phyloP scores from a whole-genome alignment of 1,284 basidiomycete genomes.

The Moesziomyces aphidis region DNA sequence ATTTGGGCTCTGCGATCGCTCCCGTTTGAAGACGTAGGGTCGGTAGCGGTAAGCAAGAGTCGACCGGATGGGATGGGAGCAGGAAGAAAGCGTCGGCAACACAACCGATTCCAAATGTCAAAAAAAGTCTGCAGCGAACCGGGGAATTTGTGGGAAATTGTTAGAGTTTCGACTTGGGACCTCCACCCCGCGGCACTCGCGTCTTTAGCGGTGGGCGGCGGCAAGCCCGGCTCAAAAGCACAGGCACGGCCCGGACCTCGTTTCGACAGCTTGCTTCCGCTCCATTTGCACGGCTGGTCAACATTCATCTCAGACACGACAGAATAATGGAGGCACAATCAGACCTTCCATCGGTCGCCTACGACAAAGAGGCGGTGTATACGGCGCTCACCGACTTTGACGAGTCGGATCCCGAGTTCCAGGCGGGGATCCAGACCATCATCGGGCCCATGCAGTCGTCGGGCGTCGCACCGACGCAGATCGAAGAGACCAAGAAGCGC shows the following conservation, averaged over 20 bases:
- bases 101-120: not conserved
- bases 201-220: too few relatives aligned
- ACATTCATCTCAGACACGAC: not conserved
- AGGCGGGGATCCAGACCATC: slow-evolving; percentile 54
- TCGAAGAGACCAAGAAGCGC: slow-evolving; percentile 38
- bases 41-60: too few relatives aligned
- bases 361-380: slow-evolving; percentile 39
- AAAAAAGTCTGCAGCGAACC: not conserved
- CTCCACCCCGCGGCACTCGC: not conserved
- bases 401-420: slow-evolving; percentile 36
- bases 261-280: not conserved
- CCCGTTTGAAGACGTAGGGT: not conserved
- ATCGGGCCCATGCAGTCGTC: slow-evolving; percentile 42
- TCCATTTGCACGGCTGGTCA: not conserved
- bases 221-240: not conserved
- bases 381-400: slow-evolving; percentile 31
- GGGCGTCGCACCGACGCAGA: slow-evolving; percentile 39
- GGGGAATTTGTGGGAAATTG: not conserved
- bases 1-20: not conserved
- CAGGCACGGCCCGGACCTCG: not conserved
- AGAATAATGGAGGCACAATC: slow-evolving; percentile 27
- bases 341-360: slow-evolving; percentile 22
- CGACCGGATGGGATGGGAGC: not conserved
- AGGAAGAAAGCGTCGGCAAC: not conserved
- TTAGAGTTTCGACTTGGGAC: not conserved